Percentiles rank a stretch among this genome's conserved stretches.
phyloP scores from a whole-genome alignment of 2,329 filamentous ascomycete genomes.

The Ophiostoma himal-ulmi region DNA sequence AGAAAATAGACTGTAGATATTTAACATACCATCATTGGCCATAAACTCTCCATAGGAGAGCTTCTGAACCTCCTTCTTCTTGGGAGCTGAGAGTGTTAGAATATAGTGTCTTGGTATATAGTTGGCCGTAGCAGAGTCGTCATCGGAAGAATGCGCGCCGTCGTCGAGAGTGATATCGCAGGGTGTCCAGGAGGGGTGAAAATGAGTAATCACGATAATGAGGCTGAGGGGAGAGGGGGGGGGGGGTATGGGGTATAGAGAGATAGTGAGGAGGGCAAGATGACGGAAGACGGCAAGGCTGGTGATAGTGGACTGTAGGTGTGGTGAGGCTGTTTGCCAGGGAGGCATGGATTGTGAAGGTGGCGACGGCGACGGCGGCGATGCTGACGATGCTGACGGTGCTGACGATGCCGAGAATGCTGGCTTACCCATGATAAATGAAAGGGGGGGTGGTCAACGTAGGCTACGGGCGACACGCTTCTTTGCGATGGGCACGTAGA shows the following conservation, averaged over 20 bases:
- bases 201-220: background rate
- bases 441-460: conserved; percentile 20
- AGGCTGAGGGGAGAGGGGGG: background rate
- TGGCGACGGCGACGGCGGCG: background rate
- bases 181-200: background rate
- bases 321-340: background rate
- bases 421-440: conserved; percentile 33
- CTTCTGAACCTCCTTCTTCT: conserved; percentile 91
- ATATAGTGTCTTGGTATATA: conserved; percentile 28
- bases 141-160: background rate
- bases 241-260: no score
- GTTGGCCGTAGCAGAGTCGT: background rate
- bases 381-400: background rate
- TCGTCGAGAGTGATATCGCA: background rate
- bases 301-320: background rate
- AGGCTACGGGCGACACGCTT: conserved; percentile 31
- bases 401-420: background rate
- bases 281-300: background rate
- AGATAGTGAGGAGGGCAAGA: background rate
- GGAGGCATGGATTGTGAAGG: no score
- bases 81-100: conserved; percentile 60
- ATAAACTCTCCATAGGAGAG: conserved; percentile 97
- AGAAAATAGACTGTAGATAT: conserved; percentile 20
- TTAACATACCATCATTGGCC: conserved; percentile 73
- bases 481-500: conserved; percentile 30